Evolutionary conservation across 208 protist genomes (phyloP), one percentile per base, ranked within the genome.

Genomic region (Crithidia thermophila): DNA sequence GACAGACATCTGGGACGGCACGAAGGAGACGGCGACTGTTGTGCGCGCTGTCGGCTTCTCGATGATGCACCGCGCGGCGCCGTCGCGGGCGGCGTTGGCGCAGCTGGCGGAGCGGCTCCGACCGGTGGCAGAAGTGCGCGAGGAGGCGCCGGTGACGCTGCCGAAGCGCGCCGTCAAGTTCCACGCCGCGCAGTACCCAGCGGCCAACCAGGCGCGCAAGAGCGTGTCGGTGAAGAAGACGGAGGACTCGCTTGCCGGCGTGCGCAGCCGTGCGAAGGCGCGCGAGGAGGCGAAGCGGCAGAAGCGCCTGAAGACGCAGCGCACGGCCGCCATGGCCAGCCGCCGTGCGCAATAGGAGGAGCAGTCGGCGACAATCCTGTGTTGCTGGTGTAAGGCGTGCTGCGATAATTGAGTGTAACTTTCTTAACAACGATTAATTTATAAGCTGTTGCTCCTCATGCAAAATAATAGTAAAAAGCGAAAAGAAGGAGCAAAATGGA

Each of bases 1-100:
- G 33, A 84, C 82, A 11, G 67, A 81, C 11, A 83, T 90, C 45
- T 95, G 90, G 87, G 90, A 95, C 77, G 86, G 87, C 31, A 39
- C 53, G 31, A 33, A 57, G 27, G 80, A 93, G 53, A 92, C 84
- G 9, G 60, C 55, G 37, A 47, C 72, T 56, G 72, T 85, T 46
- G 76, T 79, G 51, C 37, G 42, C 28, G 36, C 70, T 16, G 37
- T 42, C 3, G 27, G 55, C 51, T 57, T 79, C 42, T 79, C 73
- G 11, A 55, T 68, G 51, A 36, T 50, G 42, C 43, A 30, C 31
- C 58, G 68, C 23, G n/a, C 40, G 8, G 39, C 52, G 7, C 68
- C 68, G 52, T 31, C 57, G 52, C 23, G 47, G 16, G 73, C 25
- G 10, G 56, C 64, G 50, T 33, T 89, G 39, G 63, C 57, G 36